These are phyloP conservation scores for Aspergillus sp. DNA, from an alignment of 2,329 filamentous ascomycete genomes.

Conservation along the genomic window DNA sequence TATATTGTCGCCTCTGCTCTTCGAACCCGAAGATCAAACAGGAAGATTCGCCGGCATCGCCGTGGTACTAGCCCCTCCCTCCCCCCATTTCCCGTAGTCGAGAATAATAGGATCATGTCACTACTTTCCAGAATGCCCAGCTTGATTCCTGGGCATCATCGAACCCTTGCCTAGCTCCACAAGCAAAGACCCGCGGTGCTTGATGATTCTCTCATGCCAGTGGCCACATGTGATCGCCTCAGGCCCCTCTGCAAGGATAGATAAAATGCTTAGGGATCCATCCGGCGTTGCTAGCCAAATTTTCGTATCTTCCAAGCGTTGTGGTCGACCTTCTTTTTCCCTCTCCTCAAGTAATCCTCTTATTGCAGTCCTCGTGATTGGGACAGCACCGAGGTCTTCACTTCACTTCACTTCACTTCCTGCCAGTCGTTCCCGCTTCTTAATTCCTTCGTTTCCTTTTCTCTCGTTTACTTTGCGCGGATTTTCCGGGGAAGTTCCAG, in stretches of 20 bases:
- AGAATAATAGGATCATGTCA: not conserved
- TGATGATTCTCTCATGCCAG: constrained; percentile 2
- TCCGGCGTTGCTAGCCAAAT: not conserved
- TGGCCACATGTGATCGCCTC: constrained; percentile 10
- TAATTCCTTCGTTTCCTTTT: not conserved
- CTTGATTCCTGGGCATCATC: not conserved
- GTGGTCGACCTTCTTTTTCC: not conserved
- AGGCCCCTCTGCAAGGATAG: constrained; percentile 4
- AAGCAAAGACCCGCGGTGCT: constrained; percentile 9
- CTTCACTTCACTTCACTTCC: not conserved
- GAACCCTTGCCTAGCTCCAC: constrained; percentile 4
- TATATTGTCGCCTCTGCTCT: constrained; percentile 2
- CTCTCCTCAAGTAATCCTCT: not conserved
- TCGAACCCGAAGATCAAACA: not conserved
- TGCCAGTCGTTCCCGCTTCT: not conserved
- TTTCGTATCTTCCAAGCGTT: not conserved
- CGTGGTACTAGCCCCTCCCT: not conserved
- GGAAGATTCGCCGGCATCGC: not conserved
- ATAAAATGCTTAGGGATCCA: constrained; percentile 10
- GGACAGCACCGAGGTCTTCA: not conserved
- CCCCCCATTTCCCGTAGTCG: not conserved
- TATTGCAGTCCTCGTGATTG: not conserved
- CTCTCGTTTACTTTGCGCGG: not conserved
- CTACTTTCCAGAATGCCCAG: not conserved
- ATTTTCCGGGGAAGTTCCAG: not conserved